Evolutionary conservation across 1,139 yeast species (phyloP).

Genomic region (Saccharomyces hybrid): DNA sequence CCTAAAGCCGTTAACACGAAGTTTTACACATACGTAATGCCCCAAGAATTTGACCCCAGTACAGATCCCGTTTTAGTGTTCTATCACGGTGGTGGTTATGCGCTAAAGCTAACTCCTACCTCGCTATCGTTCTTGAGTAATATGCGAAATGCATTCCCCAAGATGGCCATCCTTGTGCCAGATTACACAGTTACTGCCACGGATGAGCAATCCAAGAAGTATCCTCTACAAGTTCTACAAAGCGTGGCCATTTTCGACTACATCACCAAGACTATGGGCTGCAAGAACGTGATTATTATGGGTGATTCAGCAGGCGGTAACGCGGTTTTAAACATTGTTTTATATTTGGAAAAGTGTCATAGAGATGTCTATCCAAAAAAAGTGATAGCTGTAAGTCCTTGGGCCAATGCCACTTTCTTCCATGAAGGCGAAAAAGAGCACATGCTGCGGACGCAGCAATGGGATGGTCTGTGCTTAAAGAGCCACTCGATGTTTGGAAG

Average conservation of each 20-base stretch:
- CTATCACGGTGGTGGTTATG: constrained; percentile 17
- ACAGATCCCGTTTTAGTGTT: constrained; percentile 14
- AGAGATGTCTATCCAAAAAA: constrained; percentile 14
- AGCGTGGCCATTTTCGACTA: constrained; percentile 11
- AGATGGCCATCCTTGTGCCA: constrained; percentile 13
- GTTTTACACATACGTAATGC: constrained; percentile 10
- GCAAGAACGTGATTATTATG: constrained; percentile 13
- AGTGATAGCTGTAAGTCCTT: constrained; percentile 23
- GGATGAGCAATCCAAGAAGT: background rate
- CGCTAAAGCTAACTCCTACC: constrained; percentile 4
- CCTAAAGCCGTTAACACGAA: background rate
- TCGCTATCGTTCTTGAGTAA: constrained; percentile 12
- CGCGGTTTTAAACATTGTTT: constrained; percentile 14
- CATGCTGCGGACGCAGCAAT: background rate
- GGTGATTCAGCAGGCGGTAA: constrained; percentile 29
- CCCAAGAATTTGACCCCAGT: constrained; percentile 12
- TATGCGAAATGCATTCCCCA: constrained; percentile 10
- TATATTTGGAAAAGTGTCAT: constrained; percentile 8
- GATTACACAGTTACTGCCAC: constrained; percentile 16
- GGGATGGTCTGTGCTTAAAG: constrained; percentile 15
- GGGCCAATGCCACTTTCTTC: constrained; percentile 21
- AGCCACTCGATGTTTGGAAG: constrained; percentile 14
- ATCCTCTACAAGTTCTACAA: constrained; percentile 16
- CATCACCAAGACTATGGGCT: constrained; percentile 6
- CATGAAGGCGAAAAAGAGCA: constrained; percentile 4